Evolutionary conservation across 495 filamentous ascomycete species (phyloP).

Genomic region (Hypoxylon perforatum): DNA sequence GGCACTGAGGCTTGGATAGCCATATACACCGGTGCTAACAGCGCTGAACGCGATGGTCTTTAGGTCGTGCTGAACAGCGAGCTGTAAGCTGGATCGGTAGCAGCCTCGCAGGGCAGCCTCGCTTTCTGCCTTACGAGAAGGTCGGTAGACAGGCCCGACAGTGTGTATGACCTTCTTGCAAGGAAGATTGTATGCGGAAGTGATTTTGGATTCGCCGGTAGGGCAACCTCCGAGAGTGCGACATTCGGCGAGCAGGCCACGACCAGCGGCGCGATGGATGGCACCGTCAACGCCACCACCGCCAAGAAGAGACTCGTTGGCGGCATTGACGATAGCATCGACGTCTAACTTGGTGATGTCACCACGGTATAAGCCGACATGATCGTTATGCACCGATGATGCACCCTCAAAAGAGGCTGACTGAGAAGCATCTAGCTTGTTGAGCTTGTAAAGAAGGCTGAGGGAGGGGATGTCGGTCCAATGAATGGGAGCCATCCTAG

Average conservation of each 20-base stretch:
- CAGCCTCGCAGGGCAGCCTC: slow-evolving; percentile 70
- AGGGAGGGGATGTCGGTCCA: slow-evolving; percentile 72
- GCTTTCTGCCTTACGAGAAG: slow-evolving; percentile 50
- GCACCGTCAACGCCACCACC: slow-evolving; percentile 91
- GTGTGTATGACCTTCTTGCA: slow-evolving; percentile 86
- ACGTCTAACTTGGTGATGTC: slow-evolving; percentile 87
- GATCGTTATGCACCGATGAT: slow-evolving; percentile 69
- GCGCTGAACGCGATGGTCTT: slow-evolving; percentile 83
- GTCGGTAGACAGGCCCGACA: slow-evolving; percentile 85
- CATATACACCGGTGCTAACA: slow-evolving; percentile 89
- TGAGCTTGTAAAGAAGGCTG: slow-evolving; percentile 67
- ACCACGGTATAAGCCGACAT: slow-evolving; percentile 73
- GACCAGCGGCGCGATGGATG: slow-evolving; percentile 87
- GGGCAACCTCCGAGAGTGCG: slow-evolving; percentile 72
- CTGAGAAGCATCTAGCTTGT: slow-evolving; percentile 48
- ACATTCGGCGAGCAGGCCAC: slow-evolving; percentile 74
- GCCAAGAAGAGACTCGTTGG: slow-evolving; percentile 80
- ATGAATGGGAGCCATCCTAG: slow-evolving; percentile 44
- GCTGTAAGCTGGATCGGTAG: slow-evolving; percentile 78
- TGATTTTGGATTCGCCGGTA: slow-evolving; percentile 87
- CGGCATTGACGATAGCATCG: slow-evolving; percentile 93
- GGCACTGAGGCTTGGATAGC: slow-evolving; percentile 81
- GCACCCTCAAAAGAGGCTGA: slow-evolving; percentile 26
- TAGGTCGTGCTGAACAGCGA: slow-evolving; percentile 73
- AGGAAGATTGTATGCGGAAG: slow-evolving; percentile 78